Percentiles rank a stretch among this genome's conserved stretches.
Evolutionary conservation across 2,329 filamentous ascomycete genomes (phyloP).

Genomic region (Ophiosphaerella herpotricha): DNA sequence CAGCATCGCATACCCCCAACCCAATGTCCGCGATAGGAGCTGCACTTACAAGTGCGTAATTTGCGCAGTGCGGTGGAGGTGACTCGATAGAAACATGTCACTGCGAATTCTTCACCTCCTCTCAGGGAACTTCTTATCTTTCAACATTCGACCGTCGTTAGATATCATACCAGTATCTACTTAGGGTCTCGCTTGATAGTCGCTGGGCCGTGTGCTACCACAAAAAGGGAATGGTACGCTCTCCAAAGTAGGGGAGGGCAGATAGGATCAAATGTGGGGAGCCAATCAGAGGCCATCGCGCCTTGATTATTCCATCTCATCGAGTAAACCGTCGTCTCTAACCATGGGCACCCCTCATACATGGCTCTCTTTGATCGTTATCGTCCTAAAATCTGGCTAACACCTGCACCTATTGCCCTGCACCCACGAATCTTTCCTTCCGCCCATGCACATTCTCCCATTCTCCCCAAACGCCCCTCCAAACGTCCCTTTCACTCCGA

Average conservation of each 20-base stretch:
- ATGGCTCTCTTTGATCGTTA: too few species aligned
- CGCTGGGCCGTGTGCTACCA: conserved; percentile 1
- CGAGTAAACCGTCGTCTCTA: conserved; percentile 21
- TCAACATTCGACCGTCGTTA: conserved; percentile 9
- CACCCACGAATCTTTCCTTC: conserved; percentile 12
- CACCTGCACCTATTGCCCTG: not conserved
- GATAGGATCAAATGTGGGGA: conserved; percentile 34
- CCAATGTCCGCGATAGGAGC: conserved; percentile 14
- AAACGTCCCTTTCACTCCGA: conserved; percentile 39
- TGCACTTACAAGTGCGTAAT: not conserved
- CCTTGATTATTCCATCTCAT: conserved; percentile 36
- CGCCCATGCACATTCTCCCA: conserved; percentile 38
- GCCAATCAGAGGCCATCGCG: conserved; percentile 19
- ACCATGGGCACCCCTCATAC: too few species aligned
- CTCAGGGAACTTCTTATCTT: conserved; percentile 28
- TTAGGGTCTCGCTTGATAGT: conserved; percentile 14
- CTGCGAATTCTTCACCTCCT: conserved; percentile 2
- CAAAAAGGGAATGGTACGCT: conserved; percentile 10
- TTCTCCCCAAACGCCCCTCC: conserved; percentile 44
- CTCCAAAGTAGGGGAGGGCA: conserved; percentile 3
- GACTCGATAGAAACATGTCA: conserved; percentile 42
- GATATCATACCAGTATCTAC: conserved; percentile 14
- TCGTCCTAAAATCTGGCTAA: too few species aligned
- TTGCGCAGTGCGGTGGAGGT: conserved; percentile 10
- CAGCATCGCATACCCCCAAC: not conserved